Conservation (phyloP, 1,139 yeast species). For the Pneumocystis carinii region DNA sequence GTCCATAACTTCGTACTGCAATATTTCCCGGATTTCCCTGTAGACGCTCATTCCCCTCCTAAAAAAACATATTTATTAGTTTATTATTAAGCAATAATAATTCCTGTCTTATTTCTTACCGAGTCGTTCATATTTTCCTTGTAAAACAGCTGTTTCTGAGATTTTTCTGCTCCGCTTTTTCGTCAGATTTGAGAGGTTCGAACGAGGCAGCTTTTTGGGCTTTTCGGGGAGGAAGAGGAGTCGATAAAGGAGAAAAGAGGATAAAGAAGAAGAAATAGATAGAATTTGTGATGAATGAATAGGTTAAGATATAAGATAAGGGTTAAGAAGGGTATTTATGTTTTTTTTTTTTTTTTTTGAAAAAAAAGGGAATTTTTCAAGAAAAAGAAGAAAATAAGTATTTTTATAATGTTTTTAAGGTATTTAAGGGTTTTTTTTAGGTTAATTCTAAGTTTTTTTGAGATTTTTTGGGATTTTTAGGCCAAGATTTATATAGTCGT, state of each 20-base stretch:
- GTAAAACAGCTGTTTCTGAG: background rate
- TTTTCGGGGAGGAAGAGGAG: background rate
- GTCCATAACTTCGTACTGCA: background rate
- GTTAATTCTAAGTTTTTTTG: too few relatives aligned
- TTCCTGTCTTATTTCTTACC: background rate
- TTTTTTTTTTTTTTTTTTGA: too few relatives aligned
- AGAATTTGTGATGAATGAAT: too few relatives aligned
- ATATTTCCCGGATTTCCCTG: background rate
- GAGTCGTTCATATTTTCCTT: background rate
- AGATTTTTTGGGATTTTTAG: too few relatives aligned
- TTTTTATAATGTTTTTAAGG: background rate
- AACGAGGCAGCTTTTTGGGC: too few relatives aligned
- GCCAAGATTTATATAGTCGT: too few relatives aligned
- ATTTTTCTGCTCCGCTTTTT: background rate
- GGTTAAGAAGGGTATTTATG: too few relatives aligned
- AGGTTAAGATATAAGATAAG: too few relatives aligned
- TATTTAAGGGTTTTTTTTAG: too few relatives aligned
- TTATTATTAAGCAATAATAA: too few relatives aligned
- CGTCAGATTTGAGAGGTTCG: background rate
- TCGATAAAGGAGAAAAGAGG: background rate
- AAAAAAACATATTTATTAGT: background rate
- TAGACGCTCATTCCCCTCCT: background rate
- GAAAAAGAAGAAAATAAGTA: background rate
- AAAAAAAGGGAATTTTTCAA: too few relatives aligned
- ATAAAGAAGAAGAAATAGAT: background rate